Conservation (phyloP, 2,329 filamentous ascomycete species). For the Blastomyces emzantsi region DNA sequence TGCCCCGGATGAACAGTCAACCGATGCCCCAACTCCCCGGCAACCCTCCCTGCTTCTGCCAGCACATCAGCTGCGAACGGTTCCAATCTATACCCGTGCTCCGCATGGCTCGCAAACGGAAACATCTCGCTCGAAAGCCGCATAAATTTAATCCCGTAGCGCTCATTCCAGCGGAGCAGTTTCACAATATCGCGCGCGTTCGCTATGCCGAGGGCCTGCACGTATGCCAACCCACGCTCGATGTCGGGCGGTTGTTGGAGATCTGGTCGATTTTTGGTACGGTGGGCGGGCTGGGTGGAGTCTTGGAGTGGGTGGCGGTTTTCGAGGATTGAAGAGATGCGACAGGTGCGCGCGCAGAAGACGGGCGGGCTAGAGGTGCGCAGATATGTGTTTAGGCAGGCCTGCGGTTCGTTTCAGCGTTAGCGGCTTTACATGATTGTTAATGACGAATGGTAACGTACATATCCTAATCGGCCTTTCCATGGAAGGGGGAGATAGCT, state of each 20-base stretch:
- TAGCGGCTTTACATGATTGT: slow-evolving; percentile 19
- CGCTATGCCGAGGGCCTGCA: slow-evolving; percentile 65
- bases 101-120: slow-evolving; percentile 81
- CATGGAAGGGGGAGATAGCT: slow-evolving; percentile 76
- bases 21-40: slow-evolving; percentile 69
- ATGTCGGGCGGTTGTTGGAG: slow-evolving; percentile 58
- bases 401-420: slow-evolving; percentile 39
- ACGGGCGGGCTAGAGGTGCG: slow-evolving; percentile 71
- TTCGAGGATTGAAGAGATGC: slow-evolving; percentile 81
- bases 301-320: slow-evolving; percentile 74
- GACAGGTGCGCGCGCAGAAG: slow-evolving; percentile 84
- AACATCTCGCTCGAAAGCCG: slow-evolving; percentile 94
- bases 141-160: slow-evolving; percentile 86
- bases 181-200: slow-evolving; percentile 78
- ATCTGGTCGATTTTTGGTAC: slow-evolving; percentile 79
- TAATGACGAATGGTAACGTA: slow-evolving; percentile 36
- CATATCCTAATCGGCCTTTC: slow-evolving; percentile 84
- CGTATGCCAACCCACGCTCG: slow-evolving; percentile 62
- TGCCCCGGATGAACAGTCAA: slow-evolving; percentile 86
- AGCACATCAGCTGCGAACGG: slow-evolving; percentile 74
- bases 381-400: slow-evolving; percentile 87
- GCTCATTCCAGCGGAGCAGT: slow-evolving; percentile 86
- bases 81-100: slow-evolving; percentile 75
- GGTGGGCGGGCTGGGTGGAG: slow-evolving; percentile 64
- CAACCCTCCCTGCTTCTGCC: slow-evolving; percentile 65